Base-by-base conservation (phyloP, 2,329 filamentous ascomycete species). In the Fusarium sororula region DNA sequence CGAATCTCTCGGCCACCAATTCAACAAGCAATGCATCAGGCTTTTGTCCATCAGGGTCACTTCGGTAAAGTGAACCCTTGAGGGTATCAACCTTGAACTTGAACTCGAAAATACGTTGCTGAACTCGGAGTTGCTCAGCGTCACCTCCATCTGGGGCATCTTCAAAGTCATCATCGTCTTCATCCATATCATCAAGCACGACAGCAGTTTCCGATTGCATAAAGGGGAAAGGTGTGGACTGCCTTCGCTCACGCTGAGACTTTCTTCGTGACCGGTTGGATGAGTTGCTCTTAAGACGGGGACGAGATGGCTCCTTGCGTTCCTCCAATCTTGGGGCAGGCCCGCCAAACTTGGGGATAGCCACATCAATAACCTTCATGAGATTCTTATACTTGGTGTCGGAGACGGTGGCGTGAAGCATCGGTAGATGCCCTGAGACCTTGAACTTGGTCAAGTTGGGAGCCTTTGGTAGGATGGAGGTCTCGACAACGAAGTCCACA, bases 331-430 rank as follows among this genome's bases (percentile, higher is more conserved):
- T 51, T 18, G 68, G 63, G 4, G 63, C 66, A 24, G 85, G 82
- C 4, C 87, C 85, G 22, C 87, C 85, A 32, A 98, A 92, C 70
- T 93, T 95, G 3, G 96, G 97, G 67, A 99, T 94, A 0, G 96
- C 95, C 64, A 98, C 95, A 68, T 99, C 96, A 70, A 99, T 96
- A 48, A 99, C 87, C 77, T 91, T 95, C 96, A 99, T 99, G 68
- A 99, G 82, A 51, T 91, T 95, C 85, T 98, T 99, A 86, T 99
- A 99, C 81, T 99, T 99, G 42, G 91, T 91, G 78, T 99, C 97
- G 0, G 96, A 98, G 42, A 97, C 92, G 1, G 93, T 94, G 17
- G 94, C 96, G 81, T 98, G 96, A 3, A 99, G 87, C 59, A 98
- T 91, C 1, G 97, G 96, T 60, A 99, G 87, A 77, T 97, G 94